Conservation (phyloP, 2,329 filamentous ascomycete genomes). For the Nemania sp. region DNA sequence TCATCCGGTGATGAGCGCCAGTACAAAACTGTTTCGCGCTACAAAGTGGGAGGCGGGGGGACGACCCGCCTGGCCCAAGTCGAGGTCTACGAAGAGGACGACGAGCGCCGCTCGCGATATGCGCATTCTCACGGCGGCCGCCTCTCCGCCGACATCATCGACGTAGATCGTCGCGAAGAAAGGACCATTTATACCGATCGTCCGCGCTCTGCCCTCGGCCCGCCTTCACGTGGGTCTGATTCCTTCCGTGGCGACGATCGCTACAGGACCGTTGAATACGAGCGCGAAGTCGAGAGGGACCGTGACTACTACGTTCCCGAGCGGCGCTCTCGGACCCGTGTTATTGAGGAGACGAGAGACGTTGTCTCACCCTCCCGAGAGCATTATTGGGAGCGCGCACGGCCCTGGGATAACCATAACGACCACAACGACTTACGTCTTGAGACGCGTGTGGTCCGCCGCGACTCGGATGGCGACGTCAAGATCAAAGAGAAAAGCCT, state of each 20-base stretch:
- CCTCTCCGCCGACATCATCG: conserved; percentile 28
- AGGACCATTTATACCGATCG: conserved; percentile 51
- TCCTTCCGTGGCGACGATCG: conserved; percentile 43
- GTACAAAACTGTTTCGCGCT: conserved; percentile 36
- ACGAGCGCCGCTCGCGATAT: conserved; percentile 34
- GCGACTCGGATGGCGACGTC: conserved; percentile 53
- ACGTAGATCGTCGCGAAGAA: conserved; percentile 44
- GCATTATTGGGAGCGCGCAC: conserved; percentile 50
- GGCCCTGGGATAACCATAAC: conserved; percentile 43
- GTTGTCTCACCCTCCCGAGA: conserved; percentile 36
- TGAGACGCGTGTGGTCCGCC: conserved; percentile 47
- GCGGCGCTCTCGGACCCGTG: conserved; percentile 34
- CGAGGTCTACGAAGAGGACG: conserved; percentile 36
- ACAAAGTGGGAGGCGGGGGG: conserved; percentile 38
- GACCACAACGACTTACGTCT: conserved; percentile 48
- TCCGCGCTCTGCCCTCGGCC: conserved; percentile 55
- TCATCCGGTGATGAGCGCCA: conserved; percentile 36
- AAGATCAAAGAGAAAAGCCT: conserved; percentile 58
- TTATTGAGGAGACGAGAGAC: conserved; percentile 49
- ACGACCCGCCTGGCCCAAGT: conserved; percentile 31
- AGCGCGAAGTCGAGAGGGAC: conserved; percentile 38
- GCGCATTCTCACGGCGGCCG: conserved; percentile 34
- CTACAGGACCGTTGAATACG: conserved; percentile 35
- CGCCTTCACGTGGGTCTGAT: conserved; percentile 33
- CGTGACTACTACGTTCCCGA: conserved; percentile 32